Evolutionary conservation across 352 stramenopile genomes (phyloP), one percentile per base, ranked within the genome.

Genomic region (Globisporangium abappressorium): DNA sequence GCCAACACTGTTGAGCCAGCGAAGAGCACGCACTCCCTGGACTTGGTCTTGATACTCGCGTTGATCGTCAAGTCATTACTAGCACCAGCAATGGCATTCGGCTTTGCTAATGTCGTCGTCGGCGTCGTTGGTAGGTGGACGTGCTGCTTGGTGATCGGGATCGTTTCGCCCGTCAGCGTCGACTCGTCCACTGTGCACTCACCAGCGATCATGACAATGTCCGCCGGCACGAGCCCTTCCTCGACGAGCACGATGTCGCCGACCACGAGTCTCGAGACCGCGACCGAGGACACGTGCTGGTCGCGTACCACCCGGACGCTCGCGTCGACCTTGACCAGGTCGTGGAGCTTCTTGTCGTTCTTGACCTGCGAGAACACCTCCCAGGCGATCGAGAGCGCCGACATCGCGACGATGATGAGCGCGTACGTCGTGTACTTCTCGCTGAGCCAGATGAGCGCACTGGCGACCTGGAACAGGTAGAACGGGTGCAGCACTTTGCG

Each of bases 131-230:
- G 20, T 0, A 24, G 15, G 18, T 61, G 56, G 20, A 69, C 43
- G 0, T 80, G 46, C 36, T 90, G 80, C 61, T 94, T 92, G 6
- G 77, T 86, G 49, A 93, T 84, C 4, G 86, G 86, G n/a, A 94
- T 87, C n/a, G 85, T 82, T 64, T 94, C 86, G 0, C 86, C 86
- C 15, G 86, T 94, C n/a, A 94, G 77, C 49, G 83, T 90, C 1
- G 86, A 78, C 73, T 94, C 86, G 57, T 94, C 86, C 20, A 73
- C 83, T 30, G 80, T 87, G 36, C 86, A 94, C 57, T 91, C 80
- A 11, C 86, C 86, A 3, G 73, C 71, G 12, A 94, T 33, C 11
- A 94, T 55, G 2, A 90, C 73, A 2, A 94, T 71, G 66, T 94
- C 86, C 0, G 82, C 86, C 0, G 83, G 71, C 26, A 93, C 77